Evolutionary conservation across 805 yeast genomes (phyloP).

Genomic region (Torulaspora maleeae): DNA sequence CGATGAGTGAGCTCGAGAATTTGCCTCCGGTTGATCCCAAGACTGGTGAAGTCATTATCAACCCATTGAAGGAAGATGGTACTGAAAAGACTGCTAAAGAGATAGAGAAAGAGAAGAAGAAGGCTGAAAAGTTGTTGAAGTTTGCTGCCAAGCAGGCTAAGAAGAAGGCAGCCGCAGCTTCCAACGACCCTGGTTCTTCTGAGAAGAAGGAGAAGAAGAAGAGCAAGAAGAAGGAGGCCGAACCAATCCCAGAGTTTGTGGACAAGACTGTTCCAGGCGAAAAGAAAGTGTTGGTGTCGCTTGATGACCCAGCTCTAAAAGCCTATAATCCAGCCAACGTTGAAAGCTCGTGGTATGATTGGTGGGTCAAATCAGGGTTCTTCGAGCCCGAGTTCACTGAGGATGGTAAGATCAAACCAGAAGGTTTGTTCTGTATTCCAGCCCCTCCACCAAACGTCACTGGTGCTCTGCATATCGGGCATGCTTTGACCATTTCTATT

Average conservation of each 20-base stretch:
- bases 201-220: constrained; percentile 52
- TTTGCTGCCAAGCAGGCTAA: constrained; percentile 80
- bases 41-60: constrained; percentile 37
- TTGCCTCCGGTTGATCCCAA: constrained; percentile 37
- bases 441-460: constrained; percentile 99
- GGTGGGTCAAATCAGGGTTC: constrained; percentile 91
- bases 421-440: constrained; percentile 84
- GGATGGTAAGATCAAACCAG: constrained; percentile 72
- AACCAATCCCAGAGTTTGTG: constrained; percentile 75
- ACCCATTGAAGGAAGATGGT: constrained; percentile 38
- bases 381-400: constrained; percentile 80
- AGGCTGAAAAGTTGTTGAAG: constrained; percentile 83
- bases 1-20: constrained; percentile 32
- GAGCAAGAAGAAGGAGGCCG: constrained; percentile 63
- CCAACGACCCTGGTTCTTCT: constrained; percentile 54
- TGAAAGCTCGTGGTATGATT: constrained; percentile 94
- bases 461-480: constrained; percentile 98
- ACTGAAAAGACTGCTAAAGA: constrained; percentile 70
- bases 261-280: constrained; percentile 86
- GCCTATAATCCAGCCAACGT: constrained; percentile 90
- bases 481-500: constrained; percentile 90
- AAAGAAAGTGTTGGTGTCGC: constrained; percentile 78
- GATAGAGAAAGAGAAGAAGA: constrained; percentile 79
- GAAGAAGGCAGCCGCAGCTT: constrained; percentile 39
- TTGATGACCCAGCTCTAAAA: constrained; percentile 90